Percentiles rank a stretch among this genome's conserved stretches.
These are phyloP conservation scores for Prinsepia uniflora DNA, from an alignment of 306 rosid genomes.

Conservation along the genomic window DNA sequence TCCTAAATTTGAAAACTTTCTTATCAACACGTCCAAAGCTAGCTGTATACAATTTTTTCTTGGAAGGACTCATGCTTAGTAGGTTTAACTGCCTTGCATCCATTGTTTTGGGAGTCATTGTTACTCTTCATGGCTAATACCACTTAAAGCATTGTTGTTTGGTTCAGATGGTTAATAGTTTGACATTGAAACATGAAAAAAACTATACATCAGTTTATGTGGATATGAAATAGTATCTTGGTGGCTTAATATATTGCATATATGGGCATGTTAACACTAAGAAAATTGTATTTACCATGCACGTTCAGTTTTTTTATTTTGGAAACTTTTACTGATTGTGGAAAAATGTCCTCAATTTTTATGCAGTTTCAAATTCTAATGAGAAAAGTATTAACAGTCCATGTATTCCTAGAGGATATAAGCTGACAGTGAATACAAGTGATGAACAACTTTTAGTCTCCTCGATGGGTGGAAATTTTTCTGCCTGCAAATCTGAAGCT, in stretches of 20 bases:
- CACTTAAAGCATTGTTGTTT: background rate
- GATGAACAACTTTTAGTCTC: conserved; percentile 17
- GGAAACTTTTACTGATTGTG: background rate
- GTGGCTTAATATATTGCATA: background rate
- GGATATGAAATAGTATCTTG: background rate
- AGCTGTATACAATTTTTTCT: background rate
- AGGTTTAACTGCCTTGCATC: background rate
- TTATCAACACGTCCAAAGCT: background rate
- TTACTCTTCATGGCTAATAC: background rate
- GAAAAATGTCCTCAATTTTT: background rate
- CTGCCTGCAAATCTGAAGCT: conserved; percentile 40
- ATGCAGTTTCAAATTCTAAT: conserved; percentile 36
- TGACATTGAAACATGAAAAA: background rate
- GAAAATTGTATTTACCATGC: background rate
- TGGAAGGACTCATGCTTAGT: background rate
- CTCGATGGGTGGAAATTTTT: conserved; percentile 45
- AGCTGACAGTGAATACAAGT: conserved; percentile 30
- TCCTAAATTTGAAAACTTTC: background rate
- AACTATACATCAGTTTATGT: background rate
- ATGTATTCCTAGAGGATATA: conserved; percentile 52
- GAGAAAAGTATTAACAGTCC: conserved; percentile 26
- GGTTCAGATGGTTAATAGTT: background rate
- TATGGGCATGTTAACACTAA: background rate
- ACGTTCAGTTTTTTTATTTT: background rate
- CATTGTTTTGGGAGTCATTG: background rate